Conservation (phyloP, 306 rosid species). For the Dalbergia cochinchinensis region DNA sequence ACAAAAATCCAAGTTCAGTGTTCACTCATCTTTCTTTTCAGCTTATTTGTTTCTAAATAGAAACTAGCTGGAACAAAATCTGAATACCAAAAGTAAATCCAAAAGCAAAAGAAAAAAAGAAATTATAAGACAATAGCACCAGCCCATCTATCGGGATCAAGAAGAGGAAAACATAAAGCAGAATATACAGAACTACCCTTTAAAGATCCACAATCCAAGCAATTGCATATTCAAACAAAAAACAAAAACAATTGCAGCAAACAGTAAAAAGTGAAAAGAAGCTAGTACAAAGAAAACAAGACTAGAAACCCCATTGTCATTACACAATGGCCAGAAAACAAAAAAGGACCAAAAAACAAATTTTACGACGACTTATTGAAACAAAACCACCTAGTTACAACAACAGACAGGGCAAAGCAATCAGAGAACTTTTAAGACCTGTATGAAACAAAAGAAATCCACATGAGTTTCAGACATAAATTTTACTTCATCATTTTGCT, state of each 20-base stretch:
- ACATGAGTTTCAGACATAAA: slow-evolving; percentile 51
- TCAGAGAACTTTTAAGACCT: slow-evolving; percentile 67
- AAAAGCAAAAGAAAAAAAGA: no score
- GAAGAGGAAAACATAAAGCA: no score
- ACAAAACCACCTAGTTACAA: slow-evolving; percentile 1
- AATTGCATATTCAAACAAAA: not conserved
- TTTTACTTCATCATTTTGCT: slow-evolving; percentile 55
- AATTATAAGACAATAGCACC: no score
- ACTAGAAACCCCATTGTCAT: not conserved
- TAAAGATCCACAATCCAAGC: no score
- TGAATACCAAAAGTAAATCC: not conserved
- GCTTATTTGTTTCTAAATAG: not conserved
- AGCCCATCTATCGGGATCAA: no score
- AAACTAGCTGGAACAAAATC: not conserved
- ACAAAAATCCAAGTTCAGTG: not conserved
- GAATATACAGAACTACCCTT: no score
- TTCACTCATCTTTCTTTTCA: not conserved
- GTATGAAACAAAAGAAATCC: slow-evolving; percentile 30
- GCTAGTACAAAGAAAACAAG: not conserved
- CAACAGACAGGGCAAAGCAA: slow-evolving; percentile 42
- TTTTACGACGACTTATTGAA: not conserved
- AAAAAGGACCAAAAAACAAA: no score
- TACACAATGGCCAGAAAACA: not conserved
- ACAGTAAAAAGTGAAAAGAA: not conserved
- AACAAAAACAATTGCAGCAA: not conserved